phyloP scores from a whole-genome alignment of 768 basidiomycete genomes.

The Collybia nuda region DNA sequence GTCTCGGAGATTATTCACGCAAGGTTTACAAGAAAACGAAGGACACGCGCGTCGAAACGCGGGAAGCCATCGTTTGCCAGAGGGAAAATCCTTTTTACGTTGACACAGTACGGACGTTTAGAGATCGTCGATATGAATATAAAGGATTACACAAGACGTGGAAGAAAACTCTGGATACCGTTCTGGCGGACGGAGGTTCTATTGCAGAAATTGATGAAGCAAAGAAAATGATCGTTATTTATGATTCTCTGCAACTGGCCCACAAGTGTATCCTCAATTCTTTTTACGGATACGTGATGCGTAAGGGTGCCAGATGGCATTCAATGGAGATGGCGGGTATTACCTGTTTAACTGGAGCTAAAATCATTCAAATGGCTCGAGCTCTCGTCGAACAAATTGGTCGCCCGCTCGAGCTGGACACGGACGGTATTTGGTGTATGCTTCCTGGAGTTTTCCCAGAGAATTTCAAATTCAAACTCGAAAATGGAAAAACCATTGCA shows the following conservation, averaged over 20 bases:
- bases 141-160: slow-evolving; percentile 98
- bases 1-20: slow-evolving; percentile 96
- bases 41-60: slow-evolving; percentile 92
- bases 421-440: slow-evolving; percentile 99
- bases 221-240: slow-evolving; percentile 98
- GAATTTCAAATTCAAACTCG: slow-evolving; percentile 93
- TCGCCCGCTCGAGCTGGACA: slow-evolving; percentile 94
- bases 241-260: slow-evolving; percentile 97
- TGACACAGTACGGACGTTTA: slow-evolving; percentile 94
- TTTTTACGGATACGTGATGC: slow-evolving; percentile 99
- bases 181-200: slow-evolving; percentile 63
- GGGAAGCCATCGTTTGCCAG: slow-evolving; percentile 96
- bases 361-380: slow-evolving; percentile 98
- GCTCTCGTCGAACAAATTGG: slow-evolving; percentile 97
- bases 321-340: slow-evolving; percentile 99
- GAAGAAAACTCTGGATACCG: slow-evolving; percentile 95
- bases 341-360: slow-evolving; percentile 95
- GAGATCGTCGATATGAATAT: slow-evolving; percentile 98
- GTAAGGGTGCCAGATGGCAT: slow-evolving; percentile 98
- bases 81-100: slow-evolving; percentile 99
- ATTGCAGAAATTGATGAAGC: slow-evolving; percentile 93
- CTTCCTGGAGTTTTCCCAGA: slow-evolving; percentile 97
- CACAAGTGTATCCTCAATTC: slow-evolving; percentile 99
- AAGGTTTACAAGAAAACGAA: slow-evolving; percentile 99
- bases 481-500: slow-evolving; percentile 80